Conservation (phyloP, 208 protist genomes). For the Trypanosoma vivax region DNA sequence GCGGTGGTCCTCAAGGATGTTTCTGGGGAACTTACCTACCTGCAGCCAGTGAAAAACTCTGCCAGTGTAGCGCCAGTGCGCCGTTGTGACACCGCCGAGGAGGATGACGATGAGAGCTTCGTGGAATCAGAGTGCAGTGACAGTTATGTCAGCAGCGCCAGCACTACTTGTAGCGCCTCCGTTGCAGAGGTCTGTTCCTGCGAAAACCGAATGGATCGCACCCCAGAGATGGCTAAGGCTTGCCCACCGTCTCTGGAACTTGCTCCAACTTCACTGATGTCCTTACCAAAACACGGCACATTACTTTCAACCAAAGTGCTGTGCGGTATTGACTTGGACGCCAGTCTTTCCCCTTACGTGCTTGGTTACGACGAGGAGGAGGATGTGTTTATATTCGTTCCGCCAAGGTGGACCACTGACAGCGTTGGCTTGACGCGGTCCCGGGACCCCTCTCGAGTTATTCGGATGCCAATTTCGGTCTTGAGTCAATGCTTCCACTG, state of each 20-base stretch:
- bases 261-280: too few species aligned
- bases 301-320: slow-evolving; percentile 1
- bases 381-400: too few species aligned
- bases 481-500: slow-evolving; percentile 11
- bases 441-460: too few species aligned
- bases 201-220: not conserved
- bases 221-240: not conserved
- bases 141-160: slow-evolving; percentile 23
- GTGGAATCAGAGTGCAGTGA: slow-evolving; percentile 18
- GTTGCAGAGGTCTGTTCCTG: not conserved
- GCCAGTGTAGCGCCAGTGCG: too few species aligned
- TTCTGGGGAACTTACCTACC: not conserved
- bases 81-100: not conserved
- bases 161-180: not conserved
- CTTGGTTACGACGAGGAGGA: slow-evolving; percentile 36
- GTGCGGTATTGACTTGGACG: not conserved
- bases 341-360: not conserved
- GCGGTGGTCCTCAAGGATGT: slow-evolving; percentile 15
- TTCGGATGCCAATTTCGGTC: slow-evolving; percentile 4
- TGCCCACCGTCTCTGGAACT: too few species aligned
- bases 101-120: slow-evolving; percentile 1
- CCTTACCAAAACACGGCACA: slow-evolving; percentile 13
- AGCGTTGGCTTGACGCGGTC: too few species aligned
- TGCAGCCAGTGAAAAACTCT: too few species aligned
- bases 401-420: too few species aligned